Evolutionary conservation across 805 yeast species (phyloP).

Genomic region (Debaryomyces hansenii): DNA sequence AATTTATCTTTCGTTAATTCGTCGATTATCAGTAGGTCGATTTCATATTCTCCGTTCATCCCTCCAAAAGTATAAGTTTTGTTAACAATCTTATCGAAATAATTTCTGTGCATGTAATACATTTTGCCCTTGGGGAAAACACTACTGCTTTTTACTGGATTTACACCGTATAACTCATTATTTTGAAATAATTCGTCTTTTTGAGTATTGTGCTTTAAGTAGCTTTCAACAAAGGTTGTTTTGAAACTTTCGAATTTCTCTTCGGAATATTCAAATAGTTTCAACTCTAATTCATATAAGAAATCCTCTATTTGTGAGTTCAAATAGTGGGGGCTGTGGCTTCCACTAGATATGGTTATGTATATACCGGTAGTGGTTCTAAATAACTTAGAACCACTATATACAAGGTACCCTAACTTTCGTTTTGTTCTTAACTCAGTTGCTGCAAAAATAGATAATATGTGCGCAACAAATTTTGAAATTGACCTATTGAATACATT

Average conservation of each 20-base stretch:
- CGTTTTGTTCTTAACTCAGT: slow-evolving; percentile 53
- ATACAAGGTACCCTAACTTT: slow-evolving; percentile 62
- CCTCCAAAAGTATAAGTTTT: slow-evolving; percentile 42
- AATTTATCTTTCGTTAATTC: slow-evolving; percentile 25
- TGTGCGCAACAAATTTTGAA: slow-evolving; percentile 46
- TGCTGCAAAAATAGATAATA: slow-evolving; percentile 44
- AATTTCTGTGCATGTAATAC: slow-evolving; percentile 39
- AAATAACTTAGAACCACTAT: slow-evolving; percentile 55
- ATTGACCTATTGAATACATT: slow-evolving; percentile 35
- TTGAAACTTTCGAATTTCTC: slow-evolving; percentile 36
- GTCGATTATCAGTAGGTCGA: slow-evolving; percentile 32
- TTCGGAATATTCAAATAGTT: slow-evolving; percentile 28
- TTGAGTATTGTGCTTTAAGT: slow-evolving; percentile 1
- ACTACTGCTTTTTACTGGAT: slow-evolving; percentile 29
- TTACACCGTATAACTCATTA: slow-evolving; percentile 20
- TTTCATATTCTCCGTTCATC: slow-evolving; percentile 26
- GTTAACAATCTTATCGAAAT: slow-evolving; percentile 51
- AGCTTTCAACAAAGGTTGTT: slow-evolving; percentile 32
- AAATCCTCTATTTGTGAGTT: slow-evolving; percentile 49
- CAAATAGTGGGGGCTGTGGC: slow-evolving; percentile 39
- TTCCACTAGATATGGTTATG: slow-evolving; percentile 55
- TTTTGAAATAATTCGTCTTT: slow-evolving; percentile 14
- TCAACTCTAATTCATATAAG: slow-evolving; percentile 40
- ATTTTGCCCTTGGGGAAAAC: slow-evolving; percentile 17
- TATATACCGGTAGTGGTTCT: slow-evolving; percentile 59